These are phyloP conservation scores for Rosa chinensis DNA, from an alignment of 306 rosid genomes.

Conservation along the genomic window DNA sequence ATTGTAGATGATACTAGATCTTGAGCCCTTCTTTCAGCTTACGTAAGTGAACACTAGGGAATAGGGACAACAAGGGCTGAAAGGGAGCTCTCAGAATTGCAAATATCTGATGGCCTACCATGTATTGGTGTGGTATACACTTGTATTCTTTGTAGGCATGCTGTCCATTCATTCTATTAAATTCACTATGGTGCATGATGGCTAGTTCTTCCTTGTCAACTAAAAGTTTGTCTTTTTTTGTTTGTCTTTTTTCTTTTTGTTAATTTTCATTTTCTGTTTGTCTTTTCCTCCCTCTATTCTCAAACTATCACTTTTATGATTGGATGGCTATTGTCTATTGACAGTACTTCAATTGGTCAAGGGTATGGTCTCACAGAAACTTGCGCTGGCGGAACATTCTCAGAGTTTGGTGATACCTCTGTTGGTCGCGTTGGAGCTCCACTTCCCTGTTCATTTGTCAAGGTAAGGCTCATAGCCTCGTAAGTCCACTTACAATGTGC, in stretches of 20 bases:
- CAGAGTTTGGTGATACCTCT: slow-evolving; percentile 82
- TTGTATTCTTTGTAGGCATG: not conserved
- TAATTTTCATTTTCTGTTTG: not conserved
- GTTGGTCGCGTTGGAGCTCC: slow-evolving; percentile 99
- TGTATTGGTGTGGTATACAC: not conserved
- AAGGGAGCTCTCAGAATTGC: not conserved
- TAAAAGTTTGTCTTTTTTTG: not conserved
- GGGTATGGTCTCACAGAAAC: slow-evolving; percentile 99
- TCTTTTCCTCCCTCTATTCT: not conserved
- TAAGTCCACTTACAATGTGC: slow-evolving; percentile 9
- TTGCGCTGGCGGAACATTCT: slow-evolving; percentile 90
- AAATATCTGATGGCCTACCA: not conserved
- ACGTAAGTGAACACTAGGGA: not conserved
- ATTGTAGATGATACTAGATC: not conserved
- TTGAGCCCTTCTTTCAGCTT: not conserved
- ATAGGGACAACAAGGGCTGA: not conserved
- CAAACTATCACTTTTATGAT: slow-evolving; percentile 20
- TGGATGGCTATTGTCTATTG: slow-evolving; percentile 34
- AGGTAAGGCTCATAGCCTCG: slow-evolving; percentile 42
- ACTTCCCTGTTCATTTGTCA: slow-evolving; percentile 85
- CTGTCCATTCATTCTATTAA: not conserved
- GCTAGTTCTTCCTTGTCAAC: not conserved
- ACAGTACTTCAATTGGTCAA: slow-evolving; percentile 92
- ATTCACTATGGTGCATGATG: not conserved
- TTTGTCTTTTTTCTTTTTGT: not conserved